A percentile compares a stretch with the other conserved stretches of the same genome.
Evolutionary conservation across 495 filamentous ascomycete genomes (phyloP).

Genomic region (Aspergillus nidulans): DNA sequence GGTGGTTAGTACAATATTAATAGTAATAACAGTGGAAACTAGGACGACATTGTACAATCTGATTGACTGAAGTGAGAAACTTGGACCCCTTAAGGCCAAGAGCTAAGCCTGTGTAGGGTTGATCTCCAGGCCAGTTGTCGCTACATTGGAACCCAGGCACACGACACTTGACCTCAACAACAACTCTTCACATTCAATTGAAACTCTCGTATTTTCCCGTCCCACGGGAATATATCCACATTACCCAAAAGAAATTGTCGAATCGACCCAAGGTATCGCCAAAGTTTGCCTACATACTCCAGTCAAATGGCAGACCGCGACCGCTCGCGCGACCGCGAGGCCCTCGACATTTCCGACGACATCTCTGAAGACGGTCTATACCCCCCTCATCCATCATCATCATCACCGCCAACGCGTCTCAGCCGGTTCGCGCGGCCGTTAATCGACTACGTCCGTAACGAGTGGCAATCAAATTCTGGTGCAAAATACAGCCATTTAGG

Average conservation of each 20-base stretch:
- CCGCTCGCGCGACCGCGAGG: conserved; percentile 8
- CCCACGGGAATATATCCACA: not conserved
- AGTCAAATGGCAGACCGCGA: not conserved
- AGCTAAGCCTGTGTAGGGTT: not conserved
- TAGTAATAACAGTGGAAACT: not conserved
- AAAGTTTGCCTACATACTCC: not conserved
- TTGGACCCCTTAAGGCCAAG: not conserved
- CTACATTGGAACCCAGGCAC: not conserved
- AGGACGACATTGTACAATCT: too few relatives aligned
- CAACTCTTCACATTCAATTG: not conserved
- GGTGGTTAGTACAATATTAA: not conserved
- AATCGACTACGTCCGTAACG: conserved; percentile 44
- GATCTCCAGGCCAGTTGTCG: conserved; percentile 1
- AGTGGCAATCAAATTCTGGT: conserved; percentile 35
- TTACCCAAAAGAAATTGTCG: too few relatives aligned
- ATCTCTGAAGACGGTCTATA: conserved; percentile 15
- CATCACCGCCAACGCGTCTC: conserved; percentile 11
- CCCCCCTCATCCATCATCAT: not conserved
- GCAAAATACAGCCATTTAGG: conserved; percentile 23
- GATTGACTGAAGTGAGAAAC: not conserved
- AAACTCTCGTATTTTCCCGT: conserved; percentile 1
- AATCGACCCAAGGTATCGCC: not conserved
- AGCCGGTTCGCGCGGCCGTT: conserved; percentile 31
- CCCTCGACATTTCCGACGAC: conserved; percentile 22
- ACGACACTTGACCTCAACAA: conserved; percentile 4